Conservation (phyloP, 768 basidiomycete species). For the Boletus pseudo-olivaceus region DNA sequence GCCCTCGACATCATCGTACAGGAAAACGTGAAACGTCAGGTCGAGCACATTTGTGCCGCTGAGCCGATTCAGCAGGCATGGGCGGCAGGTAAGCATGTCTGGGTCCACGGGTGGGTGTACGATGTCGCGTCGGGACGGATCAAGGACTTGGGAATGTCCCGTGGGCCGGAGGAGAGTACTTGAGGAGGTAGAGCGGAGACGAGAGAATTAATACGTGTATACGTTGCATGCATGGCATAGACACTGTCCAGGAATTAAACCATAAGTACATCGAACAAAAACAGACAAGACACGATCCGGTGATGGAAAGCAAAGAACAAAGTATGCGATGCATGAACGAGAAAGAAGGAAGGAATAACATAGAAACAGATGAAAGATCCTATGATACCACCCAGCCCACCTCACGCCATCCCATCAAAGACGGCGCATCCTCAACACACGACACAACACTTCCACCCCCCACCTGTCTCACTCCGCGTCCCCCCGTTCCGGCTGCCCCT, state of each 20-base stretch:
- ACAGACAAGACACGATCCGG: neutral
- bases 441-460: conserved; percentile 60
- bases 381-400: neutral
- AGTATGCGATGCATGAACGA: conserved; percentile 3
- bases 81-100: conserved; percentile 38
- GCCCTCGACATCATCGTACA: conserved; percentile 49
- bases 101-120: conserved; percentile 76
- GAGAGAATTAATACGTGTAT: neutral
- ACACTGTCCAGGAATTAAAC: conserved; percentile 16
- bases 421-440: conserved; percentile 46
- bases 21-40: conserved; percentile 58
- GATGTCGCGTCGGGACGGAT: conserved; percentile 57
- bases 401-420: neutral
- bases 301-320: neutral
- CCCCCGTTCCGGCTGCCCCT: conserved; percentile 29
- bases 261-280: conserved; percentile 6
- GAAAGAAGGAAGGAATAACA: neutral
- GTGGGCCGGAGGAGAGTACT: neutral
- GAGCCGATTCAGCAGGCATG: conserved; percentile 47
- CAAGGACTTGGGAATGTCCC: conserved; percentile 53
- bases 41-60: conserved; percentile 47
- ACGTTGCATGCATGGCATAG: conserved; percentile 6
- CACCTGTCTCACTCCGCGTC: conserved; percentile 43
- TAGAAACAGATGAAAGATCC: neutral
- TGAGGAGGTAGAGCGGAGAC: neutral